phyloP scores from a whole-genome alignment of 2,329 filamentous ascomycete species.

The Nothopassalora personata region DNA sequence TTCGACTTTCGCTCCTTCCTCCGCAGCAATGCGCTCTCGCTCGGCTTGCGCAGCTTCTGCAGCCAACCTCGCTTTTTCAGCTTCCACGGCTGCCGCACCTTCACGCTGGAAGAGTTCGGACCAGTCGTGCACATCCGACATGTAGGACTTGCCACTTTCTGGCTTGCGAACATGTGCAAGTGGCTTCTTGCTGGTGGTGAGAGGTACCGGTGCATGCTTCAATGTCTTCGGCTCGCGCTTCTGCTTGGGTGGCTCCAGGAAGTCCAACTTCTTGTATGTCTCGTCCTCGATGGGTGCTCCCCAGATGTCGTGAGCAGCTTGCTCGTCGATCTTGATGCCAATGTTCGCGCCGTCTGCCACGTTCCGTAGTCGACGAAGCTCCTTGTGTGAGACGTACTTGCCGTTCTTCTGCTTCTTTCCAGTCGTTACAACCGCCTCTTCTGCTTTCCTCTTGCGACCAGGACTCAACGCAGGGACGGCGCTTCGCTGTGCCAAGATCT shows the following conservation, averaged over 20 bases:
- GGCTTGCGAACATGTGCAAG: slow-evolving; percentile 76
- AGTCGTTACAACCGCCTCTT: slow-evolving; percentile 54
- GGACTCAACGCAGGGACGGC: slow-evolving; percentile 71
- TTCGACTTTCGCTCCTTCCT: slow-evolving; percentile 69
- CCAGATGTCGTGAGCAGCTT: slow-evolving; percentile 73
- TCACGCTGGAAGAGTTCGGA: slow-evolving; percentile 68
- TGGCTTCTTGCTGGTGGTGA: slow-evolving; percentile 74
- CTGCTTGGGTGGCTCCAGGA: slow-evolving; percentile 57
- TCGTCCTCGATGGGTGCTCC: slow-evolving; percentile 47
- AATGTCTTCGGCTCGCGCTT: slow-evolving; percentile 70
- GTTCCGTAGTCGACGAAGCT: slow-evolving; percentile 69
- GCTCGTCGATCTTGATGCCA: slow-evolving; percentile 52
- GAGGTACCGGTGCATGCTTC: slow-evolving; percentile 69
- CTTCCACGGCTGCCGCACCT: slow-evolving; percentile 71
- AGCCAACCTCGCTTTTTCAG: slow-evolving; percentile 67
- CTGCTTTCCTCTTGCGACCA: slow-evolving; percentile 65
- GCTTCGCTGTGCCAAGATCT: slow-evolving; percentile 83
- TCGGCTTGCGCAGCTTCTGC: slow-evolving; percentile 62
- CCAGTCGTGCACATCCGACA: slow-evolving; percentile 83
- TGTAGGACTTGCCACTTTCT: slow-evolving; percentile 82
- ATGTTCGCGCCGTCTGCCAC: slow-evolving; percentile 64
- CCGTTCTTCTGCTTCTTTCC: slow-evolving; percentile 71
- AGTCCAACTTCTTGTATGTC: slow-evolving; percentile 47
- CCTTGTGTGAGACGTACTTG: slow-evolving; percentile 73
- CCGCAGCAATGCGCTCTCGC: slow-evolving; percentile 63